A percentile compares a stretch with the other conserved stretches of the same genome.
phyloP scores from a whole-genome alignment of 2,329 filamentous ascomycete species.

The Talaromyces atroroseus region DNA sequence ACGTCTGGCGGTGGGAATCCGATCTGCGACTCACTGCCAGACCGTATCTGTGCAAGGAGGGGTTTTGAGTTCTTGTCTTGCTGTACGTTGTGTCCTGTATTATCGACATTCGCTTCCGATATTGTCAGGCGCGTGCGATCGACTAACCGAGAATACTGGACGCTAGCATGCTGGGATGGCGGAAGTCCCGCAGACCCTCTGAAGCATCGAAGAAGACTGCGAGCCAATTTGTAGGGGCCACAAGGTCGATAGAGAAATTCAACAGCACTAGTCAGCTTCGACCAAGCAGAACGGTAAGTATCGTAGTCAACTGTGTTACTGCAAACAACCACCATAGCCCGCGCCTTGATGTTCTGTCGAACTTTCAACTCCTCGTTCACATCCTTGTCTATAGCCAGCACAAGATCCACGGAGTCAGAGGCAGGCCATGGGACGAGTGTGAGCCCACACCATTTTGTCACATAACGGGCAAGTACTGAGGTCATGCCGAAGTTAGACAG shows the following conservation, averaged over 20 bases:
- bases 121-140: conserved; percentile 8
- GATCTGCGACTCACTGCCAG: conserved; percentile 2
- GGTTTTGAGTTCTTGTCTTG: not conserved
- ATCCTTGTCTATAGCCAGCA: conserved; percentile 30
- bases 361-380: conserved; percentile 20
- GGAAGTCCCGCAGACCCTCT: conserved; percentile 15
- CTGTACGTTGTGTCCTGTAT: not conserved
- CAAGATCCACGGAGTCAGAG: conserved; percentile 27
- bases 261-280: conserved; percentile 27
- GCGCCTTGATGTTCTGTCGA: conserved; percentile 17
- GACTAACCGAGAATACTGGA: not conserved
- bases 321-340: conserved; percentile 34
- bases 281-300: conserved; percentile 23
- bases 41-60: not conserved
- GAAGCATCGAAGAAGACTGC: conserved; percentile 28
- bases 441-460: conserved; percentile 34
- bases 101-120: conserved; percentile 1
- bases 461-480: conserved; percentile 25
- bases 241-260: conserved; percentile 37
- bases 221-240: conserved; percentile 38
- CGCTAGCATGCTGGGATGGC: not conserved
- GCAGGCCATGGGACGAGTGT: conserved; percentile 27
- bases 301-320: conserved; percentile 32
- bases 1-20: not conserved
- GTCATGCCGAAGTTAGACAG: conserved; percentile 19